Percentiles rank a stretch among this genome's conserved stretches.
phyloP scores from a whole-genome alignment of 768 basidiomycete genomes.

The Cytidiella melzeri region DNA sequence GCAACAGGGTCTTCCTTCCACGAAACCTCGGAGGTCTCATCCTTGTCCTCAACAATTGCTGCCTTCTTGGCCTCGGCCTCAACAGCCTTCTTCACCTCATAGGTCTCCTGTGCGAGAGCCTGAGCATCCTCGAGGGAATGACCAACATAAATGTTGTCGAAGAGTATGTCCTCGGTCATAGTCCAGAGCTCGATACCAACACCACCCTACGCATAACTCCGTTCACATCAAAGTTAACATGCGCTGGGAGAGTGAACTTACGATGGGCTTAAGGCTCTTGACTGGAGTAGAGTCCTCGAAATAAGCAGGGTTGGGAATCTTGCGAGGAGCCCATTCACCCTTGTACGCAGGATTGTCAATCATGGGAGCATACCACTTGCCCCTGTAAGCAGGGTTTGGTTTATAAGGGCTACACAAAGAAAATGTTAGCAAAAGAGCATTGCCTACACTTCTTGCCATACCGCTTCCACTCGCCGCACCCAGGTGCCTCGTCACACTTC shows the following conservation, averaged over 20 bases:
- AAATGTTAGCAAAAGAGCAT: not conserved
- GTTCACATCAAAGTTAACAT: slow-evolving; percentile 2
- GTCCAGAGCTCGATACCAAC: slow-evolving; percentile 99
- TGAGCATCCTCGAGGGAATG: slow-evolving; percentile 86
- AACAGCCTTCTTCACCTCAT: slow-evolving; percentile 79
- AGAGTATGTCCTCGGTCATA: slow-evolving; percentile 94
- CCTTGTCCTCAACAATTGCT: slow-evolving; percentile 34
- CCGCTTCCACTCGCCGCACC: slow-evolving; percentile 94
- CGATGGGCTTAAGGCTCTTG: slow-evolving; percentile 81
- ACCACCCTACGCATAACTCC: slow-evolving; percentile 53
- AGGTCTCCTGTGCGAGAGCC: slow-evolving; percentile 80
- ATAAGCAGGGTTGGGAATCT: slow-evolving; percentile 86
- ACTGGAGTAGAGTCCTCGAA: slow-evolving; percentile 85
- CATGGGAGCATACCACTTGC: slow-evolving; percentile 93
- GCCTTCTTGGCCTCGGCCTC: slow-evolving; percentile 61
- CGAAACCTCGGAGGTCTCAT: slow-evolving; percentile 33
- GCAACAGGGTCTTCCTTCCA: slow-evolving; percentile 73
- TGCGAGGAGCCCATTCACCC: slow-evolving; percentile 87
- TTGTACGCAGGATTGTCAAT: slow-evolving; percentile 98
- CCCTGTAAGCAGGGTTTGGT: slow-evolving; percentile 93
- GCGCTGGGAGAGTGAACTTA: slow-evolving; percentile 29
- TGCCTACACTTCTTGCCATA: no score
- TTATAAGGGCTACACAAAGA: slow-evolving; percentile 57
- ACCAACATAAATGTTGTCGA: slow-evolving; percentile 91
- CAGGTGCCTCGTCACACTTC: slow-evolving; percentile 81